A percentile compares a stretch with the other conserved stretches of the same genome.
Conservation (phyloP, 441 rosid species). For the Corymbia citriodora region DNA sequence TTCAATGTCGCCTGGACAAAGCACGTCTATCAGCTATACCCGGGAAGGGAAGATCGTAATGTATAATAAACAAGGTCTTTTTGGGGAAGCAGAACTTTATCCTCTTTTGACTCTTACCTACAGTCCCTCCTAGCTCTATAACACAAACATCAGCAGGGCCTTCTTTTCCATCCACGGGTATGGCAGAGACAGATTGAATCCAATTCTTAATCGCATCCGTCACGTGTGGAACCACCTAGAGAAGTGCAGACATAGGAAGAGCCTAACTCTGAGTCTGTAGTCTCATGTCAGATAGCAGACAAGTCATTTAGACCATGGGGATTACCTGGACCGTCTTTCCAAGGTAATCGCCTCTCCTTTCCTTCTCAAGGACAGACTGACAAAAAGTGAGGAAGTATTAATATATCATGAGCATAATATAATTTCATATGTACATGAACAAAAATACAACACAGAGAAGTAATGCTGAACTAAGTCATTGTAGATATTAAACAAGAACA, state of each 20-base stretch:
- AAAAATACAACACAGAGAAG: not conserved
- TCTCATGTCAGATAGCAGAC: conserved; percentile 1
- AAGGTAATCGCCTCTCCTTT: conserved; percentile 64
- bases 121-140: conserved; percentile 78
- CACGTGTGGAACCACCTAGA: conserved; percentile 70
- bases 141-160: conserved; percentile 68
- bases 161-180: conserved; percentile 71
- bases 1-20: conserved; percentile 41
- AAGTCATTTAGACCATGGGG: not conserved
- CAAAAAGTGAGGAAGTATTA: not conserved
- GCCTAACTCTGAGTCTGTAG: not conserved
- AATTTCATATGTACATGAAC: not conserved
- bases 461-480: not conserved
- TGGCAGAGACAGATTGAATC: conserved; percentile 53
- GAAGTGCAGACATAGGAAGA: conserved; percentile 2
- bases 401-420: conserved; percentile 2
- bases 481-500: not conserved
- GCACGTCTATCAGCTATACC: not conserved
- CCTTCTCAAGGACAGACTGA: conserved; percentile 80
- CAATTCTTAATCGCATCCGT: conserved; percentile 67
- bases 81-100: not conserved
- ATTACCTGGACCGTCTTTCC: conserved; percentile 80
- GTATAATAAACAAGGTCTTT: not conserved
- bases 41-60: not conserved
- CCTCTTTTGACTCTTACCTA: conserved; percentile 34